Evolutionary conservation across 495 filamentous ascomycete species (phyloP), one percentile per base, ranked within the genome.

Genomic region (Lasiosphaeriaceae sp.): DNA sequence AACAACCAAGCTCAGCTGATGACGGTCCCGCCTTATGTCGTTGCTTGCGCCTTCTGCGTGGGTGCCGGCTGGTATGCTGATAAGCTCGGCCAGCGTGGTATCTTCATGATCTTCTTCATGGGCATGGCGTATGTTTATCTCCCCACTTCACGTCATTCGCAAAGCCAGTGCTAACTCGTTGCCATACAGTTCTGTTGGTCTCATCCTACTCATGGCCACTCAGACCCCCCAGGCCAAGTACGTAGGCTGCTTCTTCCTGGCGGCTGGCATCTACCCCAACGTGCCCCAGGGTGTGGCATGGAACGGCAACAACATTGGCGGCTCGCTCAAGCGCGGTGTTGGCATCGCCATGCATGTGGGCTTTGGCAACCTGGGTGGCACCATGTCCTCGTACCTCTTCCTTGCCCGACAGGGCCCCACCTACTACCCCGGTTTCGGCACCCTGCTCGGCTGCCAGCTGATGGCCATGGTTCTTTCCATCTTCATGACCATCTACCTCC

Each of bases 331-430:
- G 69, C 83, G 89, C 23, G 84, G 82, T 53, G 86, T 88, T 41
- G 88, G 87, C 41, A 90, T 90, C 55, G 89, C 89, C n/a, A 82
- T 90, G 78, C 89, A 92, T 67, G 87, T 92, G 48, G 84, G 81
- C 20, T 89, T 92, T 61, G 89, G 88, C 49, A 90, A 90, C 67
- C 69, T 89, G 7, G 88, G 88, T 19, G 88, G 86, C 23, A 82
- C 83, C 9, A 70, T 91, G 31, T 82, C 86, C n/a, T 85, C 83
- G 11, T 89, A 88, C 62, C 75, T 89, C 6, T 91, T 88, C 67
- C 75, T 85, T 3, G 71, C 75, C 11, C 76, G 76, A 22, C 80
- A 82, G 50, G 74, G 68, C 16, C 88, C 88, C 1, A 70, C 80
- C 11, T 92, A 78, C 68, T 80, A 77, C 54, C 68, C 80, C 0